Conservation (phyloP, 2,329 filamentous ascomycete genomes). For the Amauroascus niger region DNA sequence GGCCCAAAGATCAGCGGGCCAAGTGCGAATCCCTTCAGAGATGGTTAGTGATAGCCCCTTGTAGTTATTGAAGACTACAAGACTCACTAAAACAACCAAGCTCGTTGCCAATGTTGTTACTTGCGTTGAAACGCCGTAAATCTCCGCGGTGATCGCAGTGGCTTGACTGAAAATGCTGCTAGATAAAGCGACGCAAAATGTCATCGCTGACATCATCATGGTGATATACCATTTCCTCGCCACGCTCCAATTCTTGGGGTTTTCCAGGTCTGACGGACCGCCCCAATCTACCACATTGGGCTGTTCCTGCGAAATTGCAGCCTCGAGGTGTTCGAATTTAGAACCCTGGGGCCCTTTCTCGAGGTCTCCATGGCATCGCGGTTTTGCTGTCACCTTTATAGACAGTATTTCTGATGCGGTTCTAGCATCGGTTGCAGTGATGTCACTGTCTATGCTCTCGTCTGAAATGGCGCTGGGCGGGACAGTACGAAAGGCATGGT, state of each 20-base stretch:
- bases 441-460: background rate
- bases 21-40: slow-evolving; percentile 28
- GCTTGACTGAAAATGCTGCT: slow-evolving; percentile 40
- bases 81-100: slow-evolving; percentile 37
- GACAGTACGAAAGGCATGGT: background rate
- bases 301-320: background rate
- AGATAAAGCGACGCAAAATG: slow-evolving; percentile 42
- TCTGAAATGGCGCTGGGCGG: background rate
- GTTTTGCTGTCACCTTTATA: background rate
- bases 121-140: slow-evolving; percentile 40
- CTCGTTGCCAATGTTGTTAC: slow-evolving; percentile 44
- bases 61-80: background rate
- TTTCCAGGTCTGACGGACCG: slow-evolving; percentile 60
- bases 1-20: slow-evolving; percentile 38
- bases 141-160: slow-evolving; percentile 30
- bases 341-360: background rate
- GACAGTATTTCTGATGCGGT: background rate
- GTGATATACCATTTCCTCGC: slow-evolving; percentile 39
- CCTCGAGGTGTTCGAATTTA: background rate
- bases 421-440: background rate
- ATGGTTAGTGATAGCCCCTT: background rate
- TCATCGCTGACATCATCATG: slow-evolving; percentile 34
- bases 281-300: slow-evolving; percentile 60
- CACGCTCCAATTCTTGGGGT: slow-evolving; percentile 60
- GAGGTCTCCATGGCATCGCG: background rate